Evolutionary conservation across 75 land plant genomes (phyloP), one percentile per base, ranked within the genome.

Genomic region (Adiantum capillusveneris): DNA sequence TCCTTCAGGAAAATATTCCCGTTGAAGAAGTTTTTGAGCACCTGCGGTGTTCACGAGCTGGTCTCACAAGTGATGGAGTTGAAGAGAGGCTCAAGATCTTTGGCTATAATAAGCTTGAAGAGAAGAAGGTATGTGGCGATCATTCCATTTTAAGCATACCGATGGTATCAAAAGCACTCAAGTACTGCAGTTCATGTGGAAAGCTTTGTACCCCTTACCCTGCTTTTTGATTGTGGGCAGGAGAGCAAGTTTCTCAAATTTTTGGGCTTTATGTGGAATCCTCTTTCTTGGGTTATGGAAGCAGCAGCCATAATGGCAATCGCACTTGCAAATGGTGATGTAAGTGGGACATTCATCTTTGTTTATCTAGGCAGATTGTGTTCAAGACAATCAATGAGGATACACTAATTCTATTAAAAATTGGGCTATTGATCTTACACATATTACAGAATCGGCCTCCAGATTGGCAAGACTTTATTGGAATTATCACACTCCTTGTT

Each of bases 381-480:
- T n/a, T n/a, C n/a, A n/a, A n/a, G n/a, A n/a, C n/a, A n/a, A n/a
- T n/a, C n/a, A n/a, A n/a, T n/a, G n/a, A n/a, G n/a, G n/a, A n/a
- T n/a, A n/a, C n/a, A n/a, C n/a, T n/a, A n/a, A n/a, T n/a, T n/a
- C n/a, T n/a, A n/a, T n/a, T n/a, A n/a, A n/a, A n/a, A n/a, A n/a
- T n/a, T 34, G 7, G 9, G 37, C 9, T 34, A 34, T 9, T 34
- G 37, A 5, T 34, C 9, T 34, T 34, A 34, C 9, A 34, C 3
- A 34, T 6, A 53, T 49, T 65, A 63, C 83, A 93, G 98, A 85
- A 82, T 20, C 78, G 86, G 57, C 90, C 98, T 27, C 98, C 98
- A 16, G 95, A 93, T 31, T 93, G 98, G 98, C 91, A 90, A 51
- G 96, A 90, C 62, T 90, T 86, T 72, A 82, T 90, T 25, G 96